Conservation (phyloP, 345 rosid genomes). For the Rhodomyrtus tomentosa region DNA sequence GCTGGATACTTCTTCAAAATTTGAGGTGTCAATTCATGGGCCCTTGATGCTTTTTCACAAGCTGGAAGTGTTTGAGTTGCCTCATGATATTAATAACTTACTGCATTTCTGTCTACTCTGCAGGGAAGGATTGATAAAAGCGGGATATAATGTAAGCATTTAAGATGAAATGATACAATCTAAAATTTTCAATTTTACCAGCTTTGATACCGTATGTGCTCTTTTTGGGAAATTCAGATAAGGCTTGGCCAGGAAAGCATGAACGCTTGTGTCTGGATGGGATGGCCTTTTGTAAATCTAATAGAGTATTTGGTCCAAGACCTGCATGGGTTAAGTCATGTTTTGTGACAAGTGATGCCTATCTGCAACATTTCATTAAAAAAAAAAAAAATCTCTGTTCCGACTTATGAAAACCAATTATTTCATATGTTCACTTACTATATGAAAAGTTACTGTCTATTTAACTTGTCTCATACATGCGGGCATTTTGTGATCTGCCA, state of each 20-base stretch:
- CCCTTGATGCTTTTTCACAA: background rate
- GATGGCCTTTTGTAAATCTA: background rate
- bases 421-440: background rate
- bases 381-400: background rate
- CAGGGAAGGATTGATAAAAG: slow-evolving; percentile 50
- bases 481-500: slow-evolving; percentile 3
- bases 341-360: background rate
- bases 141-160: slow-evolving; percentile 53
- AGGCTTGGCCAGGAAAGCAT: background rate
- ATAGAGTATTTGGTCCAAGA: background rate
- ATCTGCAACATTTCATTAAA: background rate
- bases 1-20: slow-evolving; percentile 75
- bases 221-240: background rate
- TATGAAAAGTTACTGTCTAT: background rate
- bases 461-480: background rate
- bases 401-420: background rate
- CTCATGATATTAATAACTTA: background rate
- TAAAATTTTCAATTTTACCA: background rate
- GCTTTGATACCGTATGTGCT: background rate
- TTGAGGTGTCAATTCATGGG: slow-evolving; percentile 39
- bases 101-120: background rate
- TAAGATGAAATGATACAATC: background rate
- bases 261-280: background rate
- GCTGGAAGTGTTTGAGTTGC: background rate
- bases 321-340: background rate